These are phyloP conservation scores for Syncephalis fuscata DNA, from an alignment of 371 early-diverging fungal species.

Conservation along the genomic window DNA sequence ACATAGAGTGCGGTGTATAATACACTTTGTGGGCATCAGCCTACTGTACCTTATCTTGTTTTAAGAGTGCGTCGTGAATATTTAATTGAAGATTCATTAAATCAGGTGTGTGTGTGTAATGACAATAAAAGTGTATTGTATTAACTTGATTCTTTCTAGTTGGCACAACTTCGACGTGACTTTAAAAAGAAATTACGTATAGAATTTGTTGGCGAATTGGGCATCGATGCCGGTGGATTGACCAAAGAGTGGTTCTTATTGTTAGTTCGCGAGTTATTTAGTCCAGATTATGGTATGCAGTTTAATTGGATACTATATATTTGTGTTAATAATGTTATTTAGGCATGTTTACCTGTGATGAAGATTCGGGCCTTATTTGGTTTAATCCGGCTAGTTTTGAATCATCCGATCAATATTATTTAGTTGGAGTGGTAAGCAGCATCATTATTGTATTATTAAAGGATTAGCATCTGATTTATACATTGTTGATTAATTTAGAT, in stretches of 20 bases:
- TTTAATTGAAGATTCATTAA: constrained; percentile 73
- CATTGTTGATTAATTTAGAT: constrained; percentile 5
- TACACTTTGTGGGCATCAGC: constrained; percentile 70
- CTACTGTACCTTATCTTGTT: constrained; percentile 58
- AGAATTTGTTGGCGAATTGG: constrained; percentile 75
- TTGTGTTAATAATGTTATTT: too few relatives aligned
- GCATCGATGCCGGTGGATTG: constrained; percentile 93
- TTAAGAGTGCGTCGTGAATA: constrained; percentile 68
- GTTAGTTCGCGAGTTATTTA: constrained; percentile 77
- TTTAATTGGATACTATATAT: background rate
- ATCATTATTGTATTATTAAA: background rate
- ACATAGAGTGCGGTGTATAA: constrained; percentile 57
- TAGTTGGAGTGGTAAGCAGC: constrained; percentile 68
- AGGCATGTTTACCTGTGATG: constrained; percentile 53
- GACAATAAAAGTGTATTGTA: background rate
- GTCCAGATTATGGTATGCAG: constrained; percentile 66
- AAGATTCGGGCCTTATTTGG: constrained; percentile 72
- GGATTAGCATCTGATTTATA: background rate
- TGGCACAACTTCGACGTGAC: constrained; percentile 22
- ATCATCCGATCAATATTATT: constrained; percentile 72
- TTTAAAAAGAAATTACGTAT: constrained; percentile 74
- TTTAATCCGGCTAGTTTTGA: constrained; percentile 81
- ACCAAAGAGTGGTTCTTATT: constrained; percentile 92
- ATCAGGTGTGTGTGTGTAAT: constrained; percentile 19
- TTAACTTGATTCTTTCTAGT: constrained; percentile 6